Evolutionary conservation across 495 filamentous ascomycete genomes (phyloP), one percentile per base, ranked within the genome.

Genomic region (Lasiosphaeria hispida): DNA sequence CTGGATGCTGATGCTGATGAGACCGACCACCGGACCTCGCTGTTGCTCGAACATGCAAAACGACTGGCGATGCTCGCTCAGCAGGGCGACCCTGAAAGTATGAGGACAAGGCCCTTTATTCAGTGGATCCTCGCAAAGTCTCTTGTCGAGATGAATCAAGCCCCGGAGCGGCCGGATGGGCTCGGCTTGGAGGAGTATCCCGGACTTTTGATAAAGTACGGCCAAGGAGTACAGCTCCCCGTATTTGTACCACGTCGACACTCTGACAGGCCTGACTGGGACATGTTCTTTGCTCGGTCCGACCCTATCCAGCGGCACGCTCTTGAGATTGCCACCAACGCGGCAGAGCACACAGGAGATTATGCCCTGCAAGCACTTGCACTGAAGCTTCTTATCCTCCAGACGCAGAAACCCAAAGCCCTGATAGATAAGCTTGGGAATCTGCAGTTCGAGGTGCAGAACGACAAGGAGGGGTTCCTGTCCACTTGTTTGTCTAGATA

Each of bases 31-130:
- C 56, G 48, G 6, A 54, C 42, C 3, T 5, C 48, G 4, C 17
- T 63, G 18, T 17, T 67, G 9, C 15, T 62, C 10, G 10, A 62
- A 10, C 23, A 61, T 14, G 51, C 54, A 1, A 49, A n/a, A 6
- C 0, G 33, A 5, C 41, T 65, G 2, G 63, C 55, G 5, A 18
- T 45, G 23, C 52, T 49, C 1, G n/a, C 50, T 34, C 59, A 63
- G 15, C 23, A 15, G 5, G 15, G 58, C 19, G 38, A 65, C n/a
- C 30, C 10, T 2, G 48, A 59, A 19, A 41, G 43, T 1, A 65
- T 65, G 65, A 63, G 34, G 38, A 60, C 53, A 4, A 34, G 60
- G n/a, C 65, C 65, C 0, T 68, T 65, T 38, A 53, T 65, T 17
- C 63, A 57, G 23, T 68, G 48, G 48, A 38, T 68, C 9, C 59